Evolutionary conservation across 2,329 filamentous ascomycete species (phyloP).

Genomic region (Geosmithia putterillii): DNA sequence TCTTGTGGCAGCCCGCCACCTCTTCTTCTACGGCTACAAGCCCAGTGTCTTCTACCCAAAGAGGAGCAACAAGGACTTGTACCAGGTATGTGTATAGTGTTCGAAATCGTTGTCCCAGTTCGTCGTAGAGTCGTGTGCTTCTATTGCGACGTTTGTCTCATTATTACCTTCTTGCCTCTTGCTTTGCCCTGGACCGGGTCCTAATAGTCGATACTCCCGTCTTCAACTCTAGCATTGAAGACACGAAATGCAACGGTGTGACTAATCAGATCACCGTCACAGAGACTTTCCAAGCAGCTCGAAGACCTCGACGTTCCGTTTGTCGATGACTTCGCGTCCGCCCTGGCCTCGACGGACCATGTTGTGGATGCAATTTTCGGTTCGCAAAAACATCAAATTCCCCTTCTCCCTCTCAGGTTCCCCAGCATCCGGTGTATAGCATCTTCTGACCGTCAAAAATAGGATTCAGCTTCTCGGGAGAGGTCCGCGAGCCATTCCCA

Average conservation of each 20-base stretch:
- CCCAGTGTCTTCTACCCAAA: slow-evolving; percentile 91
- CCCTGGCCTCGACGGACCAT: slow-evolving; percentile 60
- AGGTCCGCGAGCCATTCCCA: slow-evolving; percentile 86
- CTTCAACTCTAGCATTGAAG: no score
- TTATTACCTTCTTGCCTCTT: no score
- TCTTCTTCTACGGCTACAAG: slow-evolving; percentile 82
- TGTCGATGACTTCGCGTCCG: slow-evolving; percentile 61
- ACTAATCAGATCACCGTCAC: slow-evolving; percentile 2
- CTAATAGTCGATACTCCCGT: no score
- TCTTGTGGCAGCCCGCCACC: slow-evolving; percentile 83
- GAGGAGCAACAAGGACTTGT: slow-evolving; percentile 78
- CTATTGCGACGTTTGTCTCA: no score
- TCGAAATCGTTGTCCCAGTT: neutral
- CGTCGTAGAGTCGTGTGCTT: neutral
- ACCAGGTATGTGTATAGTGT: slow-evolving; percentile 46
- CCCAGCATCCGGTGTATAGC: neutral
- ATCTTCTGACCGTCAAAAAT: neutral
- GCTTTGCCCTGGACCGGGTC: no score
- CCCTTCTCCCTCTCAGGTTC: neutral
- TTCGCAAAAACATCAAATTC: slow-evolving; percentile 20
- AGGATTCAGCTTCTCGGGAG: slow-evolving; percentile 87
- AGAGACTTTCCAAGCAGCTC: slow-evolving; percentile 78
- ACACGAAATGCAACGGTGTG: neutral
- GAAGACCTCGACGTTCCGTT: slow-evolving; percentile 75
- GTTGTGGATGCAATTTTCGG: slow-evolving; percentile 91